Evolutionary conservation across 2,329 filamentous ascomycete species (phyloP), one percentile per base, ranked within the genome.

Genomic region (Alternaria sp.): DNA sequence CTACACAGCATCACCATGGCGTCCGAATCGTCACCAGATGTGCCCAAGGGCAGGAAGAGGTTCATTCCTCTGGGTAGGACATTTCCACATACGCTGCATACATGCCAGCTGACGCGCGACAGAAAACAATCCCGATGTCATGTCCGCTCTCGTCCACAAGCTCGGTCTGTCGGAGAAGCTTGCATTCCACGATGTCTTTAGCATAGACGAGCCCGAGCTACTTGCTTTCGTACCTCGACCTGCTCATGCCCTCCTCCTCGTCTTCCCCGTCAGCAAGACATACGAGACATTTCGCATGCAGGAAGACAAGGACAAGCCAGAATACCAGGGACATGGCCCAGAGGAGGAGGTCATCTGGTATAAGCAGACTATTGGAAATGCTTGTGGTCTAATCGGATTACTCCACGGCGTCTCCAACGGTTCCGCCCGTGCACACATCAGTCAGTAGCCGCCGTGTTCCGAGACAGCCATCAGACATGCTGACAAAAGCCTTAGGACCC

Each of bases 281-380:
- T 97, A 97, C 85, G 91, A 97, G 82, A 87, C 85, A 63, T 89
- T 90, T 76, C 91, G 94, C 30, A 79, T 87, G 61, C 84, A 88
- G 46, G 94, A 97, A 83, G 94, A 97, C 81, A 83, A 83, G 54
- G 78, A 85, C 21, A 83, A 83, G 45, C 69, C 82, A 3, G 87
- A 89, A 43, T 97, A 97, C 82, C 77, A 79, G 0, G 91, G 90
- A 46, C 85, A 84, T 17, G 93, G 93, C 1, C 81, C 86, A 1
- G 76, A 74, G 0, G 93, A 97, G 76, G 90, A 92, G 6, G 92
- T 97, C 0, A 75, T 97, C 8, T 99, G 95, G 96, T 98, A 94
- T 85, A 92, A 89, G 74, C 96, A 98, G 83, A 98, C 95, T 0
- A 98, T 98, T 72, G 89, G 91, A 63, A 97, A 98, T 79, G 93